Base-by-base conservation (phyloP, 352 stramenopile genomes). In the Phytophthora fragariae region DNA sequence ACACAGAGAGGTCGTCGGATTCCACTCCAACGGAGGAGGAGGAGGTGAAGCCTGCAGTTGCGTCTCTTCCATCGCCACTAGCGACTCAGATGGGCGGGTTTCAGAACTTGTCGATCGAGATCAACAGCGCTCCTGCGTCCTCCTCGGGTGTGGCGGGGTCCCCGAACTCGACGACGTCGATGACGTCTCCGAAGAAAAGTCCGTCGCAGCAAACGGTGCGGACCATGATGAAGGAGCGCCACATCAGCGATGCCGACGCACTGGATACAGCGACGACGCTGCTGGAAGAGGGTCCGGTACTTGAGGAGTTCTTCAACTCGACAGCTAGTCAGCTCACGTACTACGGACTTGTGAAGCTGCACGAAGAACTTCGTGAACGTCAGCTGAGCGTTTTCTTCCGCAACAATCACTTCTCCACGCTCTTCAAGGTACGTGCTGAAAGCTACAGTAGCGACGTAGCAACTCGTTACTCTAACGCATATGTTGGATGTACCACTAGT, bases 371-470 rank as follows among this genome's bases (percentile, higher is more conserved):
- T 8, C 84, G 88, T 10, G 91, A 98, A 60, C 88, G 95, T 24
- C 82, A 98, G 63, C 80, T 99, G 21, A 96, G 83, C 21, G 95
- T 99, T 12, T 99, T 99, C 79, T 99, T 99, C 73, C 96, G 98
- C 21, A 99, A 99, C 86, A 99, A 99, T 72, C 98, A 99, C 67
- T 99, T 99, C 72, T 97, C 89, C 17, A 99, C 97, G 1, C 72
- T 99, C 15, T 99, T 99, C 57, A 99, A 97, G 85, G 88, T 94
- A 66, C 5, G 41, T 12, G 29, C 5, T 5, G 35, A 49, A 49
- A 19, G 41, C 41, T 49, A 17, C 12, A n/a, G 41, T 49, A n/a
- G 12, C 17, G 41, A 49, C 15, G 41, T 19, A n/a, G 41, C 41
- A 49, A 17, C 10, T 39, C 15, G 3, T 19, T 52, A n/a, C 2